A percentile compares a stretch with the other conserved stretches of the same genome.
Conservation (phyloP, 805 yeast species). For the Cyberlindnera galapagoensis region DNA sequence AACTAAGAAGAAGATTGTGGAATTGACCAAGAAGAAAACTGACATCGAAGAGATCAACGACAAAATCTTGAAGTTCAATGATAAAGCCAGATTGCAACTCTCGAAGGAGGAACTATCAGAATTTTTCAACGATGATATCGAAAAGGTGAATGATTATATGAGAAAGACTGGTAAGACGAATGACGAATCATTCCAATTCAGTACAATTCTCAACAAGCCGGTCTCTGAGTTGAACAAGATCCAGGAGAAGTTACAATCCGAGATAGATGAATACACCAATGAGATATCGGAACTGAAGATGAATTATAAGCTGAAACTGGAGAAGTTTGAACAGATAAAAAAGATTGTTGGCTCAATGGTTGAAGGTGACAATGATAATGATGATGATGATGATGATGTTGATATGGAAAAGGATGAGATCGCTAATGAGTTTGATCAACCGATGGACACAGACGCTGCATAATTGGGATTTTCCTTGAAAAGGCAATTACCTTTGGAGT, state of each 20-base stretch:
- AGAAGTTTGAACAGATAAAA: slow-evolving; percentile 12
- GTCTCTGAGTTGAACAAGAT: not conserved
- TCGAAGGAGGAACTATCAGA: slow-evolving; percentile 13
- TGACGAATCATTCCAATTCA: slow-evolving; percentile 1
- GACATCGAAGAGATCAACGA: slow-evolving; percentile 16
- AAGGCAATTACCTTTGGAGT: too few relatives aligned
- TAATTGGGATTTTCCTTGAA: too few relatives aligned
- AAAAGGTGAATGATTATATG: slow-evolving; percentile 1
- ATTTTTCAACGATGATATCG: slow-evolving; percentile 11
- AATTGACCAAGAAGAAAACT: slow-evolving; percentile 10
- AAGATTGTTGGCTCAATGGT: slow-evolving; percentile 8
- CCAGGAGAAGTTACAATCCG: slow-evolving; percentile 1
- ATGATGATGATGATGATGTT: slow-evolving; percentile 1
- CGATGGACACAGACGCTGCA: too few relatives aligned
- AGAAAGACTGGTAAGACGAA: not conserved
- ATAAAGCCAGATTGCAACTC: not conserved
- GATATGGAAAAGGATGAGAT: not conserved
- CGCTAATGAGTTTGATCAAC: too few relatives aligned
- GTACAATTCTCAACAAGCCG: slow-evolving; percentile 1
- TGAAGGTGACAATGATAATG: slow-evolving; percentile 6
- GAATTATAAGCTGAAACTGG: slow-evolving; percentile 10
- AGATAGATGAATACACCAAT: slow-evolving; percentile 4
- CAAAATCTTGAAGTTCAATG: slow-evolving; percentile 6
- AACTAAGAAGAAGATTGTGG: slow-evolving; percentile 12
- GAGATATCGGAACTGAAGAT: slow-evolving; percentile 8